Percentiles rank a stretch among this genome's conserved stretches.
phyloP scores from a whole-genome alignment of 371 early-diverging fungal species.

The Rhizopus delemar region DNA sequence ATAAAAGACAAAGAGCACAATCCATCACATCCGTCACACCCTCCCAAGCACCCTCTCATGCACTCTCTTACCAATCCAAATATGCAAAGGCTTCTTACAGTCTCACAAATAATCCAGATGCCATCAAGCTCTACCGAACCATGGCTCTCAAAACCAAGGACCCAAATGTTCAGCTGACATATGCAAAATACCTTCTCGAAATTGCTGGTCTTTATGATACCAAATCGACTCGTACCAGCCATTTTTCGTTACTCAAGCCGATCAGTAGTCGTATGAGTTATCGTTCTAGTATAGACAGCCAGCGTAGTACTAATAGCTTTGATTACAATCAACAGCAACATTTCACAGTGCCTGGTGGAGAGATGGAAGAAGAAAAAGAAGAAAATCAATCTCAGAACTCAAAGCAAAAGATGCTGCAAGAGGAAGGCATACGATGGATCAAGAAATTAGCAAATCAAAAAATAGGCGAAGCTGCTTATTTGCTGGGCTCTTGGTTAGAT shows the following conservation, averaged over 20 bases:
- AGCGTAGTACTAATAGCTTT: constrained; percentile 17
- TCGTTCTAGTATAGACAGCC: constrained; percentile 15
- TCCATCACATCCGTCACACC: constrained; percentile 13
- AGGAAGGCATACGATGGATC: constrained; percentile 74
- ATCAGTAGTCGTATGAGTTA: not conserved
- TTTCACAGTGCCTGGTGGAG: not conserved
- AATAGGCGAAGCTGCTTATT: constrained; percentile 71
- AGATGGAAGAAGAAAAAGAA: too few relatives aligned
- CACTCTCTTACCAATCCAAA: constrained; percentile 13
- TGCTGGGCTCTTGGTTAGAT: constrained; percentile 72
- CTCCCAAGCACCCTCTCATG: constrained; percentile 16
- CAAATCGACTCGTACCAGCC: constrained; percentile 7
- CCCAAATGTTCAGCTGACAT: constrained; percentile 77
- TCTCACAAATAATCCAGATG: constrained; percentile 59
- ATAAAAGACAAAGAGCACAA: not conserved
- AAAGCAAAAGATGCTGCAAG: constrained; percentile 41
- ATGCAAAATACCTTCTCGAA: constrained; percentile 79
- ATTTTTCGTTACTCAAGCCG: constrained; percentile 13
- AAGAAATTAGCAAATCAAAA: constrained; percentile 65
- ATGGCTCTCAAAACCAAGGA: constrained; percentile 77
- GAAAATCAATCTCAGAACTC: too few relatives aligned
- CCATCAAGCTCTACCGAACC: constrained; percentile 67
- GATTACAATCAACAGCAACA: not conserved
- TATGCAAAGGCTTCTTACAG: constrained; percentile 56
- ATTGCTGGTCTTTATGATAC: constrained; percentile 38